Conservation (phyloP, 805 yeast genomes). For the Starmerella ratchasimensis region DNA sequence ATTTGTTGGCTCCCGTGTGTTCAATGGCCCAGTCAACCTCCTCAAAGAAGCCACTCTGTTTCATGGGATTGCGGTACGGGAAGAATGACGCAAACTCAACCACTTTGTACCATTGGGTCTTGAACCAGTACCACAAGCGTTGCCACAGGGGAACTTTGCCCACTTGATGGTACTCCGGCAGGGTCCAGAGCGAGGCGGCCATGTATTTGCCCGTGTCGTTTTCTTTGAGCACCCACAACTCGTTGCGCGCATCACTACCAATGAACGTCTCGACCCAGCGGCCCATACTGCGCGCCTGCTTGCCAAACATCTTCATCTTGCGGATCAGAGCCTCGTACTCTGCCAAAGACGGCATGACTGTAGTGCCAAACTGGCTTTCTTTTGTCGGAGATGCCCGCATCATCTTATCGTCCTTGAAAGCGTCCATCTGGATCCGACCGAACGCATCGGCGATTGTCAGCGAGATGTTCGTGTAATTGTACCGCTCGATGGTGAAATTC, state of each 20-base stretch:
- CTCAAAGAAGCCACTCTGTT: background rate
- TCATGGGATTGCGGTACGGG: background rate
- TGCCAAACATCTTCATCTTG: conserved; percentile 1
- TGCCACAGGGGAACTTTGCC: background rate
- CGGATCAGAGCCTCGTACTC: conserved; percentile 5
- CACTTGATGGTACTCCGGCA: conserved; percentile 6
- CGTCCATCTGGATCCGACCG: conserved; percentile 6
- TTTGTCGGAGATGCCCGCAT: background rate
- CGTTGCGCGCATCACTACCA: background rate
- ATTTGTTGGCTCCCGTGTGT: conserved; percentile 1
- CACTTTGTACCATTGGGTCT: conserved; percentile 1
- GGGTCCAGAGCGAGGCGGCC: conserved; percentile 5
- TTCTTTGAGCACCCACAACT: conserved; percentile 1
- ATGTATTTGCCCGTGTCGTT: background rate
- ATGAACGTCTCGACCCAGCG: conserved; percentile 1
- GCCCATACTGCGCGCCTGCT: background rate
- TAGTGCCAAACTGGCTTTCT: background rate
- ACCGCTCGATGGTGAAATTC: background rate
- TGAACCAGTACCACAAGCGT: conserved; percentile 1
- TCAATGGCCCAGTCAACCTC: conserved; percentile 7
- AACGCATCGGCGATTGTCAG: conserved; percentile 1
- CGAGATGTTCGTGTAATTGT: conserved; percentile 2
- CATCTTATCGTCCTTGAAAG: conserved; percentile 7
- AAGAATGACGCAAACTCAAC: background rate
- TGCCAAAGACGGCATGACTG: conserved; percentile 4